A percentile compares a stretch with the other conserved stretches of the same genome.
Evolutionary conservation across 768 basidiomycete genomes (phyloP).

Genomic region (Mycena alexandri): DNA sequence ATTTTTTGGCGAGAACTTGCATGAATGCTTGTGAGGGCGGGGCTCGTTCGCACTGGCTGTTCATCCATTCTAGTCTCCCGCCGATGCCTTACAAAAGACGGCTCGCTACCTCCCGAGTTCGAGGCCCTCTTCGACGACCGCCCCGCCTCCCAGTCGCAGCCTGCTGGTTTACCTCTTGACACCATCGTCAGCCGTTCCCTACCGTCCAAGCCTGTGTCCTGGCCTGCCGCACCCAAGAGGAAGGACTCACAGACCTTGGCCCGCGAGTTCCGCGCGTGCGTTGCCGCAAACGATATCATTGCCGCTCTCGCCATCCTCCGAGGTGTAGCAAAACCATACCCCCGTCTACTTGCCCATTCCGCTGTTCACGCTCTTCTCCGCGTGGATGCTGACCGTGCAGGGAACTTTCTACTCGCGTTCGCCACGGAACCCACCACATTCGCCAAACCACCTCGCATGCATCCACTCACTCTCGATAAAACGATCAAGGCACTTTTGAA

Average conservation of each 20-base stretch:
- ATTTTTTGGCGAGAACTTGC: too few species aligned
- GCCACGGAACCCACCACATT: neutral
- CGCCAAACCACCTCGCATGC: conserved; percentile 16
- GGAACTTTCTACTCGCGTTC: conserved; percentile 1
- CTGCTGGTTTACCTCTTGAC: conserved; percentile 13
- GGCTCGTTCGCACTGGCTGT: too few species aligned
- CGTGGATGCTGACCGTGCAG: neutral
- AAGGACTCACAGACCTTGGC: neutral
- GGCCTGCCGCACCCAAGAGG: neutral
- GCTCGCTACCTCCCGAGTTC: too few species aligned
- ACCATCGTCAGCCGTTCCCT: neutral
- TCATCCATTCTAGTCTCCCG: too few species aligned
- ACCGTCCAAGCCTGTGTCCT: neutral
- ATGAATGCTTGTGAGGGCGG: too few species aligned
- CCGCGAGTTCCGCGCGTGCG: conserved; percentile 11
- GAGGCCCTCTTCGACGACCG: too few species aligned
- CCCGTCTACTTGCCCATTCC: conserved; percentile 20
- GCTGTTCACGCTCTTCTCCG: conserved; percentile 30
- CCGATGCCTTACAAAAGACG: too few species aligned
- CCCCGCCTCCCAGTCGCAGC: too few species aligned
- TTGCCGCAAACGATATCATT: neutral
- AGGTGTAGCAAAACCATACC: neutral
- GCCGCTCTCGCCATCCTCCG: conserved; percentile 11
- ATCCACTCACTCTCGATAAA: conserved; percentile 6
- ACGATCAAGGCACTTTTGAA: conserved; percentile 4